These are phyloP conservation scores for Fusarium incarnatum DNA, from an alignment of 2,329 filamentous ascomycete species.

Conservation along the genomic window DNA sequence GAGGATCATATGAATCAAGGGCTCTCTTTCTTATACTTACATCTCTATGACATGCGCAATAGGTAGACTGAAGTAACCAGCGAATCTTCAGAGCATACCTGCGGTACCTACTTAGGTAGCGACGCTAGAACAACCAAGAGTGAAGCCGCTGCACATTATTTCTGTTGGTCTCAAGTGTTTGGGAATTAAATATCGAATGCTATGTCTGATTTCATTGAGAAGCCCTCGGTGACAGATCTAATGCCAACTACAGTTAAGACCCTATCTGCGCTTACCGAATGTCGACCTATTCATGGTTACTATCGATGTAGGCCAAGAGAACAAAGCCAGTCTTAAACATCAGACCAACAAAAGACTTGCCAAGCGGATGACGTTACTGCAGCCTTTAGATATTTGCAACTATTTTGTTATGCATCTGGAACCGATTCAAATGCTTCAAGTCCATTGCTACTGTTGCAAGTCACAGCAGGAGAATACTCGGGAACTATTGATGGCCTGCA, in stretches of 20 bases:
- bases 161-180: neutral
- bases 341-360: slow-evolving; percentile 9
- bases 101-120: neutral
- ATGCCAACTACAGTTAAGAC: neutral
- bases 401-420: neutral
- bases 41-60: neutral
- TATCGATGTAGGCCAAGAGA: slow-evolving; percentile 26
- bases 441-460: neutral
- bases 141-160: neutral
- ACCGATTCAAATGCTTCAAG: neutral
- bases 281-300: slow-evolving; percentile 18
- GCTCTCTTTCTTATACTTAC: neutral
- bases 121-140: neutral
- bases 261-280: neutral
- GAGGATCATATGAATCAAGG: slow-evolving; percentile 32
- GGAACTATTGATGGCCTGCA: neutral
- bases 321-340: slow-evolving; percentile 12
- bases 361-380: neutral
- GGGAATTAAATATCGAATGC: neutral
- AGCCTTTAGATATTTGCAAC: neutral
- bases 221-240: neutral
- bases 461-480: neutral
- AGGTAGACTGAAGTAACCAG: neutral
- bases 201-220: neutral
- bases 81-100: neutral